These are phyloP conservation scores for Malus hybrid DNA, from an alignment of 331 rosid genomes.

Conservation along the genomic window DNA sequence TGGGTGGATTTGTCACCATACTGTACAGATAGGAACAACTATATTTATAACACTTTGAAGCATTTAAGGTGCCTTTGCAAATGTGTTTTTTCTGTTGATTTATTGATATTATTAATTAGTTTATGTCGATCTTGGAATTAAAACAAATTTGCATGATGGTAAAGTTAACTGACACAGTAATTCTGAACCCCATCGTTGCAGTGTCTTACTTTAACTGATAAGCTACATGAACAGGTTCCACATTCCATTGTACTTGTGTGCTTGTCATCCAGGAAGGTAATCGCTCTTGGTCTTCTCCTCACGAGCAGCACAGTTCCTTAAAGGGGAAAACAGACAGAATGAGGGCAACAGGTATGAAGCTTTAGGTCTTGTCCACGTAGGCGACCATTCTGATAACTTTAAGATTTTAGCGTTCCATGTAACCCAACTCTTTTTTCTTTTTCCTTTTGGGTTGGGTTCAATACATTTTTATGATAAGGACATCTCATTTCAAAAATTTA, in stretches of 20 bases:
- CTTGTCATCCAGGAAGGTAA: slow-evolving; percentile 54
- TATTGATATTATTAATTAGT: no score
- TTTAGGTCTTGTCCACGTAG: background rate
- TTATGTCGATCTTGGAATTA: no score
- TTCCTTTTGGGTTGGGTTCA: background rate
- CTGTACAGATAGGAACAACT: no score
- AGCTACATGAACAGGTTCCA: background rate
- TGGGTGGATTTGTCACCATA: no score
- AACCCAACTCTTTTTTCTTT: background rate
- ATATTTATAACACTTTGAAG: no score
- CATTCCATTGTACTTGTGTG: background rate
- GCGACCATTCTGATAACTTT: background rate
- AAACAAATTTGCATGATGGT: no score
- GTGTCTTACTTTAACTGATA: background rate
- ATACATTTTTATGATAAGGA: background rate
- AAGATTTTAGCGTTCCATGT: background rate
- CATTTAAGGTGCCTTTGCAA: no score
- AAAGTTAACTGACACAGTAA: no score
- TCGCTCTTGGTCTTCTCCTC: slow-evolving; percentile 26
- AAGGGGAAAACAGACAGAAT: slow-evolving; percentile 40
- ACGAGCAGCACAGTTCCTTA: slow-evolving; percentile 27
- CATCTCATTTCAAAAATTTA: slow-evolving; percentile 1
- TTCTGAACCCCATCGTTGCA: no score
- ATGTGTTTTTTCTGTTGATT: background rate
- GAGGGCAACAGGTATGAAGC: slow-evolving; percentile 49